A percentile compares a stretch with the other conserved stretches of the same genome.
These are phyloP conservation scores for Mesostigma viride DNA, from an alignment of 139 green algal species.

Conservation along the genomic window DNA sequence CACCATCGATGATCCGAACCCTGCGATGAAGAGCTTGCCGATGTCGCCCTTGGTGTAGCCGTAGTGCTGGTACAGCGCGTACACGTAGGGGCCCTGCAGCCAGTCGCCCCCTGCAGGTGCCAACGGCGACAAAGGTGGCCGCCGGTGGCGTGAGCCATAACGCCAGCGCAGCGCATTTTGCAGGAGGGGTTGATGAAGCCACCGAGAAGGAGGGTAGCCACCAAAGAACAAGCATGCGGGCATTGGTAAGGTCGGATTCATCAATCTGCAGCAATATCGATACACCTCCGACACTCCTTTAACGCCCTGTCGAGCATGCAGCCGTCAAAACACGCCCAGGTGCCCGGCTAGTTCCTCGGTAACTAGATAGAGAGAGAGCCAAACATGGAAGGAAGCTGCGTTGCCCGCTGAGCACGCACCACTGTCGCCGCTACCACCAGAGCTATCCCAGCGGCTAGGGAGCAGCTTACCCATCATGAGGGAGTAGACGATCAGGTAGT, in stretches of 20 bases:
- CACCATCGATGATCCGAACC: conserved; percentile 90
- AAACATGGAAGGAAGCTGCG: too few relatives aligned
- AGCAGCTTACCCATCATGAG: conserved; percentile 87
- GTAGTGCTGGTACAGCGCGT: conserved; percentile 92
- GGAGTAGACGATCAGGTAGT: conserved; percentile 88
- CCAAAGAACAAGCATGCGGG: background rate
- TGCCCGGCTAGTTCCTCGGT: too few relatives aligned
- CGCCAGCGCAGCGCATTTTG: background rate
- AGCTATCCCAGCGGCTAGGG: too few relatives aligned
- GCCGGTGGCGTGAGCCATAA: too few relatives aligned
- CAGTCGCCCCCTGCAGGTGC: conserved; percentile 58
- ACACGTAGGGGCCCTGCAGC: conserved; percentile 96
- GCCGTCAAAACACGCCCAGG: too few relatives aligned
- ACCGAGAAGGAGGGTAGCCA: background rate
- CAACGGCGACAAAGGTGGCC: too few relatives aligned
- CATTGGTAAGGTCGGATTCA: background rate
- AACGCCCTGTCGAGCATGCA: too few relatives aligned
- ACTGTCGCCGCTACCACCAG: too few relatives aligned
- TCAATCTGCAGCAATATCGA: background rate
- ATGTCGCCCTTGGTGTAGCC: conserved; percentile 64
- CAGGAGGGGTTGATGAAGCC: background rate
- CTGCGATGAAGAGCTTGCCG: conserved; percentile 91
- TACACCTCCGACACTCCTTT: background rate
- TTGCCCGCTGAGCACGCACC: too few relatives aligned
- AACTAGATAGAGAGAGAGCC: too few relatives aligned